These are phyloP conservation scores for Mangifera indica DNA, from an alignment of 345 rosid genomes.

Conservation along the genomic window DNA sequence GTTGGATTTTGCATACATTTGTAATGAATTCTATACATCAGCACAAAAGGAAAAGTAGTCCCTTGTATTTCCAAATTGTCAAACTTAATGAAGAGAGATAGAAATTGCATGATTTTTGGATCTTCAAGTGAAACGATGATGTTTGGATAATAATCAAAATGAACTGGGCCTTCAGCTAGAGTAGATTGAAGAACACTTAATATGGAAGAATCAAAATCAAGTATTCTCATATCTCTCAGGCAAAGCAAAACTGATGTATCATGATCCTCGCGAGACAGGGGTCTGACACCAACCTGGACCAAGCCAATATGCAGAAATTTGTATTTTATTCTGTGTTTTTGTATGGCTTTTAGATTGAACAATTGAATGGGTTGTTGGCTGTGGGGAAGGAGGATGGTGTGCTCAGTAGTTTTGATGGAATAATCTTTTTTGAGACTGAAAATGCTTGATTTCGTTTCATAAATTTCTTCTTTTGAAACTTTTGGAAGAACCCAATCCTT, in stretches of 20 bases:
- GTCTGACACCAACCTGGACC: conserved; percentile 1
- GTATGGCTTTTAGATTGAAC: neutral
- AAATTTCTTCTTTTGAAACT: neutral
- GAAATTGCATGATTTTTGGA: neutral
- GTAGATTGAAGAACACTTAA: neutral
- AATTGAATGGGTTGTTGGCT: neutral
- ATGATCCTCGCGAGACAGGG: neutral
- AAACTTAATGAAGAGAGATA: neutral
- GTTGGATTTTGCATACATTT: neutral
- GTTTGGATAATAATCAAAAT: conserved; percentile 5
- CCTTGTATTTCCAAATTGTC: neutral
- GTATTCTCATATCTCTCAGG: neutral
- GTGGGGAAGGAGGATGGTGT: neutral
- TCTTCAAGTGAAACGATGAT: neutral
- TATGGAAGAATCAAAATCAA: neutral
- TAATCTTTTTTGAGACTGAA: conserved; percentile 5
- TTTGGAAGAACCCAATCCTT: neutral
- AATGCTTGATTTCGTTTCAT: neutral
- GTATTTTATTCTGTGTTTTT: neutral
- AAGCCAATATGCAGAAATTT: neutral
- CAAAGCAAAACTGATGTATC: neutral
- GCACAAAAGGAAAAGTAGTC: neutral
- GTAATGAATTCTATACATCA: neutral
- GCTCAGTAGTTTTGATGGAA: neutral
- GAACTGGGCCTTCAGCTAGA: neutral